phyloP scores from a whole-genome alignment of 345 rosid species.

The Murraya paniculata region DNA sequence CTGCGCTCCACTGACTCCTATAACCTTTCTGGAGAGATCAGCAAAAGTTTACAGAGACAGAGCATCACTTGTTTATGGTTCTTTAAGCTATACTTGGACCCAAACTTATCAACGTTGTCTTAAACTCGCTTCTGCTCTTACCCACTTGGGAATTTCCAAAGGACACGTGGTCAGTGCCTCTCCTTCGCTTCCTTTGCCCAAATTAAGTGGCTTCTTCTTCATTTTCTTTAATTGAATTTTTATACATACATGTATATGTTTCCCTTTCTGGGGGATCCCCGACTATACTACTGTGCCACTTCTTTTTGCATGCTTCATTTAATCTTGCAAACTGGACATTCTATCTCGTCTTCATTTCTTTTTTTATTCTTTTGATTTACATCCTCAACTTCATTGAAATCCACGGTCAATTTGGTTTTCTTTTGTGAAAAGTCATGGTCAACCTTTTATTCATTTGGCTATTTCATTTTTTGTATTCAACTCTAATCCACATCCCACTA shows the following conservation, averaged over 20 bases:
- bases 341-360: not conserved
- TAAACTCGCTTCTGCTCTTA: constrained; percentile 68
- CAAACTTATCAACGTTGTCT: constrained; percentile 65
- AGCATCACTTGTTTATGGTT: constrained; percentile 56
- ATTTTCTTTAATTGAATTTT: no score
- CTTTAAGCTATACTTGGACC: constrained; percentile 49
- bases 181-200: not conserved
- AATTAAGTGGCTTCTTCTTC: no score
- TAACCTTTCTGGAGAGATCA: constrained; percentile 70
- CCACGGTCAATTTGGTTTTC: no score
- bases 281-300: no score
- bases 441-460: no score
- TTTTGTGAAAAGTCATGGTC: no score
- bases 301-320: not conserved
- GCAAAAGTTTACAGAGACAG: constrained; percentile 61
- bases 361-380: no score
- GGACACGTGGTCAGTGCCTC: constrained; percentile 64
- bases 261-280: no score
- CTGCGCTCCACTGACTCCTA: constrained; percentile 59
- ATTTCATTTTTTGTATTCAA: not conserved
- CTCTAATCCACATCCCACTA: not conserved
- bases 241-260: no score
- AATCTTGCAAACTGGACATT: not conserved
- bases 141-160: constrained; percentile 46
- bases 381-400: no score